Conservation (phyloP, 1,139 yeast genomes). For the Magnusiomyces suaveolens region DNA sequence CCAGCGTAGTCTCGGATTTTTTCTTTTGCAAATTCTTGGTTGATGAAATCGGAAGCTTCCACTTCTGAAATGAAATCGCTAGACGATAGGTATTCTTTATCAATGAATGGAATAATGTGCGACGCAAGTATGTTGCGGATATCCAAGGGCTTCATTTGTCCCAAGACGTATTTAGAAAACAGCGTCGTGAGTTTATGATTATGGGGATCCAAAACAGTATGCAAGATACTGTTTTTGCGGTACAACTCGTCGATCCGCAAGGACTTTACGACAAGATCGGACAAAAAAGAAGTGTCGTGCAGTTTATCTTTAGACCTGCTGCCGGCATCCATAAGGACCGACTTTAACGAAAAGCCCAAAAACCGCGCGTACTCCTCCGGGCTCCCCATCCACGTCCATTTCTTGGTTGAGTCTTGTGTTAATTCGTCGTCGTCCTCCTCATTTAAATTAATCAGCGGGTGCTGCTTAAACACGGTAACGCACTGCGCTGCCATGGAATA, state of each 20-base stretch:
- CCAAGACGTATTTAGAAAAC: neutral
- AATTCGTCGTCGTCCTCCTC: neutral
- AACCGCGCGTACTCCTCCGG: neutral
- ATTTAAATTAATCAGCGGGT: neutral
- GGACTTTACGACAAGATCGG: neutral
- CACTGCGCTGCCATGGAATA: neutral
- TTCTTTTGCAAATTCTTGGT: neutral
- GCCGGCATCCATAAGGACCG: neutral
- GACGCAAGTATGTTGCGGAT: slow-evolving; percentile 1
- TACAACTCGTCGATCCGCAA: neutral
- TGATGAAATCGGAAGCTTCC: neutral
- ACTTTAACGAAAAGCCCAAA: neutral
- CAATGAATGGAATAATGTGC: slow-evolving; percentile 9
- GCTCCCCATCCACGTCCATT: slow-evolving; percentile 1
- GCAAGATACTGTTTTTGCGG: neutral
- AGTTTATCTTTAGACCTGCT: neutral
- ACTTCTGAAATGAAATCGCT: neutral
- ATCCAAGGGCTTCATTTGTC: neutral
- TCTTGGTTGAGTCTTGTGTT: neutral
- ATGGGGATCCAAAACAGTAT: neutral
- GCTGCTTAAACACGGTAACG: neutral
- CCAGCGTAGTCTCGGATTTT: neutral
- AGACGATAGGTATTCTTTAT: neutral
- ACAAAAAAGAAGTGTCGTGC: neutral
- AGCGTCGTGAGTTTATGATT: neutral